phyloP scores from a whole-genome alignment of 495 filamentous ascomycete genomes.

The Sphaerosporella brunnea region DNA sequence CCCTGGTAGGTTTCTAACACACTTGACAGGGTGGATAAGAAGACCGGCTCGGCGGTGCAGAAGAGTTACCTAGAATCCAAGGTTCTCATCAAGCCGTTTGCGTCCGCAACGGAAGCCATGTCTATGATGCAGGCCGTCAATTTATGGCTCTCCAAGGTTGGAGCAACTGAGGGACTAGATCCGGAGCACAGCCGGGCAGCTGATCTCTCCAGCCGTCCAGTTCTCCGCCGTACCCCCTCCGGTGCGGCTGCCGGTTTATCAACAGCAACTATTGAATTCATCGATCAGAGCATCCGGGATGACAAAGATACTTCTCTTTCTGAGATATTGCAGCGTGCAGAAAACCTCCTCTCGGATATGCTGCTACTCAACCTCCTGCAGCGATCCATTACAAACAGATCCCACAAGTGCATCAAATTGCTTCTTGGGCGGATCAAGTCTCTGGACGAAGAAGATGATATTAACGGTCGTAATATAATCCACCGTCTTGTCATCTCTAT shows the following conservation, averaged over 20 bases:
- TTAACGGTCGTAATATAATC: constrained; percentile 83
- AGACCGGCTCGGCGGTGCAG: constrained; percentile 40
- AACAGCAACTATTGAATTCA: constrained; percentile 42
- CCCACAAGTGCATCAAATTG: constrained; percentile 47
- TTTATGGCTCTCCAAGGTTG: constrained; percentile 69
- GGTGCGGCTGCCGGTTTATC: constrained; percentile 55
- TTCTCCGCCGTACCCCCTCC: constrained; percentile 47
- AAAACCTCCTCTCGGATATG: constrained; percentile 37
- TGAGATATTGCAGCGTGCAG: constrained; percentile 37
- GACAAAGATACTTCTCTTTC: constrained; percentile 50
- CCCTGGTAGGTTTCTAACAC: not conserved
- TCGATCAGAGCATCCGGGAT: constrained; percentile 60
- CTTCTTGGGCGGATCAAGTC: constrained; percentile 48
- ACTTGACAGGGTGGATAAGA: constrained; percentile 19
- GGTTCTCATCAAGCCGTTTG: constrained; percentile 71
- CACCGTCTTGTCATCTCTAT: constrained; percentile 83
- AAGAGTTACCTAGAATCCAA: constrained; percentile 68
- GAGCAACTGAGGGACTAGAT: constrained; percentile 51
- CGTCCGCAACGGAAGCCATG: constrained; percentile 49
- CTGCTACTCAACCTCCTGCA: constrained; percentile 67
- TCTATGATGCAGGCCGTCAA: constrained; percentile 62
- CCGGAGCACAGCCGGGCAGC: constrained; percentile 10
- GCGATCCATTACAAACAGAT: constrained; percentile 55
- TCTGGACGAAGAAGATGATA: constrained; percentile 72
- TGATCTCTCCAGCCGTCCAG: constrained; percentile 9